phyloP scores from a whole-genome alignment of 768 basidiomycete species.

The Collybia sp. region DNA sequence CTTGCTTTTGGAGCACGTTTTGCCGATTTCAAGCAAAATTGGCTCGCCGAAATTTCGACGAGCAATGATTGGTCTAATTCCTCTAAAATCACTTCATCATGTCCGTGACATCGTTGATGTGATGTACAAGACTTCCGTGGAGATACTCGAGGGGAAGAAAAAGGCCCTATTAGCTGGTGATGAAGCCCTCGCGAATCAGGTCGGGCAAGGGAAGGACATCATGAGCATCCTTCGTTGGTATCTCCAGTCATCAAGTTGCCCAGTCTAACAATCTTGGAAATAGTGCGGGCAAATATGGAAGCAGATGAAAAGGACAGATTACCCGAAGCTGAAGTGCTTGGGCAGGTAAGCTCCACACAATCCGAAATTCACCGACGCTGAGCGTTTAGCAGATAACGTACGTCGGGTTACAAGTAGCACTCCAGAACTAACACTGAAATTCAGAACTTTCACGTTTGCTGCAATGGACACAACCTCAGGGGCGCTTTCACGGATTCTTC shows the following conservation, averaged over 20 bases:
- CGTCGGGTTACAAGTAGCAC: background rate
- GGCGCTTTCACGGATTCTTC: constrained; percentile 30
- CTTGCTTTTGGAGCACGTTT: constrained; percentile 4
- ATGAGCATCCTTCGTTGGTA: background rate
- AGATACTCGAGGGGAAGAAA: constrained; percentile 24
- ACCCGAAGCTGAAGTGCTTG: constrained; percentile 1
- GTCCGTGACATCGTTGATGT: constrained; percentile 20
- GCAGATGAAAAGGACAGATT: background rate
- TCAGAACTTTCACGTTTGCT: constrained; percentile 25
- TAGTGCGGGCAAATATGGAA: constrained; percentile 10
- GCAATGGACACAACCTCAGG: constrained; percentile 41
- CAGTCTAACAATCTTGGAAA: background rate
- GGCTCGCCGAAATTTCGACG: constrained; percentile 20
- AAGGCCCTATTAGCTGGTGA: constrained; percentile 9
- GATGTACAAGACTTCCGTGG: constrained; percentile 16
- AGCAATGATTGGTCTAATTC: constrained; percentile 16
- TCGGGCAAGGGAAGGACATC: background rate
- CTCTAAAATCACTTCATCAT: constrained; percentile 16
- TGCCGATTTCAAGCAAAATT: constrained; percentile 17
- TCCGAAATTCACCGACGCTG: background rate
- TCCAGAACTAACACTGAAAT: background rate
- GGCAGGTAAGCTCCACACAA: constrained; percentile 5
- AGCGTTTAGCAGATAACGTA: constrained; percentile 4
- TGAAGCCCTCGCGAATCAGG: background rate
- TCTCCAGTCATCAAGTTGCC: constrained; percentile 7